A percentile compares a stretch with the other conserved stretches of the same genome.
These are phyloP conservation scores for Hypomontagnella monticulosa DNA, from an alignment of 495 filamentous ascomycete species.

Conservation along the genomic window DNA sequence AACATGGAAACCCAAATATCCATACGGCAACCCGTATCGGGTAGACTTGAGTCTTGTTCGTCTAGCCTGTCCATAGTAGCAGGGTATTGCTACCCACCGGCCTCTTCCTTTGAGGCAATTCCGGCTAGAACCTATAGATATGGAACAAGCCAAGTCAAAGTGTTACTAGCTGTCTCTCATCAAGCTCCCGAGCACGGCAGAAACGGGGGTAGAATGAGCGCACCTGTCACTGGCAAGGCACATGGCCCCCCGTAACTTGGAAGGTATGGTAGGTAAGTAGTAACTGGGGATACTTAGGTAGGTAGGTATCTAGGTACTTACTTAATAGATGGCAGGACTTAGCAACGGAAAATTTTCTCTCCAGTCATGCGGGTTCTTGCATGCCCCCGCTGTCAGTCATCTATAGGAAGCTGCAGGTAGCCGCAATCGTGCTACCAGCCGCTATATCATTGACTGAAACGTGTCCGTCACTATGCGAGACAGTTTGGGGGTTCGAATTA, in stretches of 20 bases:
- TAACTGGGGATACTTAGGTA: no score
- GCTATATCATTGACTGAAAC: slow-evolving; percentile 41
- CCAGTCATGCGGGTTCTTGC: slow-evolving; percentile 40
- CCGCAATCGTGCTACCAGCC: slow-evolving; percentile 36
- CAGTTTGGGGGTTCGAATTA: slow-evolving; percentile 36
- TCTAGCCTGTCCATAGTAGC: not conserved
- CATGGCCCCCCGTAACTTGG: slow-evolving; percentile 13
- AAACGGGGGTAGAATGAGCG: slow-evolving; percentile 5
- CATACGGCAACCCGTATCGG: slow-evolving; percentile 30
- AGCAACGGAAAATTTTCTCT: slow-evolving; percentile 43
- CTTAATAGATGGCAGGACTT: slow-evolving; percentile 20
- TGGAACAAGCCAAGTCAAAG: slow-evolving; percentile 7
- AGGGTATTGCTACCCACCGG: not conserved
- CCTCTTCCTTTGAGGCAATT: not conserved
- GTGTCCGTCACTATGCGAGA: slow-evolving; percentile 35
- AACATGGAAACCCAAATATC: no score
- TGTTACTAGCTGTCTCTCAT: slow-evolving; percentile 7
- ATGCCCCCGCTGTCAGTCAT: slow-evolving; percentile 47
- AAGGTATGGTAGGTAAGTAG: no score
- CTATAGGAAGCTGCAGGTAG: slow-evolving; percentile 39
- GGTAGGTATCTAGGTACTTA: slow-evolving; percentile 9
- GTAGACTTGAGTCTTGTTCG: slow-evolving; percentile 8
- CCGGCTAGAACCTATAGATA: slow-evolving; percentile 5
- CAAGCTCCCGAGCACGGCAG: slow-evolving; percentile 28
- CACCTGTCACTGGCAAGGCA: slow-evolving; percentile 29